phyloP scores from a whole-genome alignment of 2,329 filamentous ascomycete species.

The Arthrobotrys entomopaga region DNA sequence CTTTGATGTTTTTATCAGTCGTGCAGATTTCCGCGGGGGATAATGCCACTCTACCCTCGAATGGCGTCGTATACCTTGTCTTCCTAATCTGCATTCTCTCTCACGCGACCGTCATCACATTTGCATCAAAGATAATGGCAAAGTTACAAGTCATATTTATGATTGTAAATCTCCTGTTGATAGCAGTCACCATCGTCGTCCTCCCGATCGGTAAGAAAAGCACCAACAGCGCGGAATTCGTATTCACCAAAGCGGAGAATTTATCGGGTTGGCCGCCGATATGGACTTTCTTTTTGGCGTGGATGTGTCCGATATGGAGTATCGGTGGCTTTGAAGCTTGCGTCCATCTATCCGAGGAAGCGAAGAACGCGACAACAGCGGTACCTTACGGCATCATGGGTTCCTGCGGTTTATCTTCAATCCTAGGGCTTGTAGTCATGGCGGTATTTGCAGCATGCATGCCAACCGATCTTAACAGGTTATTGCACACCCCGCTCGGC shows the following conservation, averaged over 20 bases:
- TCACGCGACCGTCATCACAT: slow-evolving; percentile 68
- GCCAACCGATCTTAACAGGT: slow-evolving; percentile 66
- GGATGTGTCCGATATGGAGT: slow-evolving; percentile 72
- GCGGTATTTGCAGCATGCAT: slow-evolving; percentile 71
- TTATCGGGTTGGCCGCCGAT: slow-evolving; percentile 69
- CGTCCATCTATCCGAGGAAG: slow-evolving; percentile 72
- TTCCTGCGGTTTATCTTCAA: slow-evolving; percentile 68
- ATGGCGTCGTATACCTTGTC: slow-evolving; percentile 69
- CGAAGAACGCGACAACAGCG: slow-evolving; percentile 69
- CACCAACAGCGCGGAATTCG: slow-evolving; percentile 64
- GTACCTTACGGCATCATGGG: slow-evolving; percentile 71
- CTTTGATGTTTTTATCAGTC: slow-evolving; percentile 70
- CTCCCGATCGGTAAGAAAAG: slow-evolving; percentile 66
- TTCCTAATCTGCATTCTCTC: slow-evolving; percentile 68
- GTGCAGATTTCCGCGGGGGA: slow-evolving; percentile 63
- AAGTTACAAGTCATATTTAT: slow-evolving; percentile 70
- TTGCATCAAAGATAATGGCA: slow-evolving; percentile 69
- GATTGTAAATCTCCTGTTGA: slow-evolving; percentile 68
- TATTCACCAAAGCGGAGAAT: slow-evolving; percentile 69
- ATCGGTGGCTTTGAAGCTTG: slow-evolving; percentile 66
- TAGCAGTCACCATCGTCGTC: slow-evolving; percentile 68
- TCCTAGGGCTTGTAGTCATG: slow-evolving; percentile 69
- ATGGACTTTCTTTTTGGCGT: slow-evolving; percentile 71
- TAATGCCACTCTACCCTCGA: slow-evolving; percentile 66
- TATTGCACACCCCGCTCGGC: slow-evolving; percentile 67